These are phyloP conservation scores for Narthecium ossifragum DNA, from an alignment of 106 monocot species.

Conservation along the genomic window DNA sequence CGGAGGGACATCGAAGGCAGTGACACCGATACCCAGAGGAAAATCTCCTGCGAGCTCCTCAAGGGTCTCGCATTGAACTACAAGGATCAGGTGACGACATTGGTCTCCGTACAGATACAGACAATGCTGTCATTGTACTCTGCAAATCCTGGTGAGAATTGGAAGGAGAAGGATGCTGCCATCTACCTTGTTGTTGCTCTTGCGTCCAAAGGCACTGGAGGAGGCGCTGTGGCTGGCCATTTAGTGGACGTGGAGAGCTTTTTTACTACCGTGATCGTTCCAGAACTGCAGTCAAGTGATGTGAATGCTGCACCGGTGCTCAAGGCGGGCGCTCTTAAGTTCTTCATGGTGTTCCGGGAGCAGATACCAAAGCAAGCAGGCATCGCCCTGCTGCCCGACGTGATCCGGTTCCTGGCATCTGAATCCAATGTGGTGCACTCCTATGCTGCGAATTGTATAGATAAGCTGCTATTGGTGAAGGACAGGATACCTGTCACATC, in stretches of 20 bases:
- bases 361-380: slow-evolving; percentile 69
- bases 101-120: slow-evolving; percentile 69
- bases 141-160: slow-evolving; percentile 65
- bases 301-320: slow-evolving; percentile 64
- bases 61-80: slow-evolving; percentile 78
- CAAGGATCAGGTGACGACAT: slow-evolving; percentile 64
- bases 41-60: slow-evolving; percentile 85
- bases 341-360: slow-evolving; percentile 67
- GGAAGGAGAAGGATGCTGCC: slow-evolving; percentile 92
- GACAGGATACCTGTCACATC: slow-evolving; percentile 32
- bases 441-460: slow-evolving; percentile 92
- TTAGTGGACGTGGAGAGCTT: slow-evolving; percentile 78
- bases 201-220: slow-evolving; percentile 43
- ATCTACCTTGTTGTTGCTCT: slow-evolving; percentile 86
- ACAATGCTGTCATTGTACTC: slow-evolving; percentile 56
- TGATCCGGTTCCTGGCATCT: slow-evolving; percentile 51
- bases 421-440: slow-evolving; percentile 97
- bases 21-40: slow-evolving; percentile 74
- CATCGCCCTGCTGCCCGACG: slow-evolving; percentile 50
- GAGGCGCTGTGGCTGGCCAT: slow-evolving; percentile 17
- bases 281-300: slow-evolving; percentile 62
- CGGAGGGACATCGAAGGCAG: slow-evolving; percentile 95
- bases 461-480: slow-evolving; percentile 79
- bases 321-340: slow-evolving; percentile 84
- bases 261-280: slow-evolving; percentile 70